Evolutionary conservation across 2,329 filamentous ascomycete genomes (phyloP), one percentile per base, ranked within the genome.

Genomic region (Nectriaceae sp.): DNA sequence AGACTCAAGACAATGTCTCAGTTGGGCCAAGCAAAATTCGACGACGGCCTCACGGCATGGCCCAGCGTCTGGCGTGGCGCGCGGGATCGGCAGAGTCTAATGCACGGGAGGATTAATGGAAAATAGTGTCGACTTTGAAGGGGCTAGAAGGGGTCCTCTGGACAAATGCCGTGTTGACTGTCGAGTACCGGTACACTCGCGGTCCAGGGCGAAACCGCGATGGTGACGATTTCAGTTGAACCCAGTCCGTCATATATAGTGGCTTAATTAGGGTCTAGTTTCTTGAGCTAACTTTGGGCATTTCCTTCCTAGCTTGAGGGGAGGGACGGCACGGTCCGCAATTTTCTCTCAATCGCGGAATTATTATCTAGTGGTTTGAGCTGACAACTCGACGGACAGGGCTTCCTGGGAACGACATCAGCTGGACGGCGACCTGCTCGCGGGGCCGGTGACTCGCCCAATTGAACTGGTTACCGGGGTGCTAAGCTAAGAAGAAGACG

Each of bases 71-170:
- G 42, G 31, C 26, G 45, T 44, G 42, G 44, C 40, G 44, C 11
- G 41, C 47, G 49, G 36, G 54, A 57, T 55, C 47, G 44, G 42
- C 54, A 21, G 29, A 41, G 33, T 5, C 52, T 53, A 57, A 46
- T 44, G 42, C 44, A 40, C 26, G 18, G 26, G 39, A 43, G 44
- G 39, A 15, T 19, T 26, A 20, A 11, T n/a, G 16, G 22, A 26
- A 18, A 24, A 24, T 18, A 8, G 8, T 31, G 15, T 15, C 26
- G 26, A 31, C 26, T 31, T 15, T 8, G 15, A 31, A 31, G 26
- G 26, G n/a, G n/a, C n/a, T 29, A 29, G 6, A 29, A 13, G 24
- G 24, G 24, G 24, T 29, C 24, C 24, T 6, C 6, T 29, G 6
- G 13, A 13, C 13, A 29, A 29, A 6, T 29, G 24, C 13, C 6